A percentile compares a stretch with the other conserved stretches of the same genome.
Conservation (phyloP, 2,329 filamentous ascomycete genomes). For the Aspergillus tanneri region DNA sequence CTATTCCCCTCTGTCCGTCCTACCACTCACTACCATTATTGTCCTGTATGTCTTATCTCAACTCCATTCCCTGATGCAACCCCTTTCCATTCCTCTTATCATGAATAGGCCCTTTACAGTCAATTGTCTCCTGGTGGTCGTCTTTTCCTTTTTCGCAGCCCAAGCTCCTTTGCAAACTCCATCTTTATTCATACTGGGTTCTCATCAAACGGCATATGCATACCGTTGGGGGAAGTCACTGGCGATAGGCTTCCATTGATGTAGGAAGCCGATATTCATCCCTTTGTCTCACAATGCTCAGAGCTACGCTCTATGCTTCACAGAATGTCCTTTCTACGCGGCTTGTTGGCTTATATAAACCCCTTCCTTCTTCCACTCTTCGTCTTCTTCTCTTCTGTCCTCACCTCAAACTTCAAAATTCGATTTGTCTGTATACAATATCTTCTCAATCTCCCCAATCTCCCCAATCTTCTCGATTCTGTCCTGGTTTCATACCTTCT, state of each 20-base stretch:
- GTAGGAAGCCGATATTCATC: conserved; percentile 19
- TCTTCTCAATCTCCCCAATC: conserved; percentile 2
- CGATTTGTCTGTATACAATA: neutral
- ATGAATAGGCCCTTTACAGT: no score
- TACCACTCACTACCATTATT: neutral
- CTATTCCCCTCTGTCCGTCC: no score
- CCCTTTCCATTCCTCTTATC: neutral
- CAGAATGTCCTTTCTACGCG: conserved; percentile 2
- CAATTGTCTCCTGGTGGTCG: neutral
- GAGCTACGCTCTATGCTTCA: conserved; percentile 12
- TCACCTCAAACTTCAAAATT: neutral
- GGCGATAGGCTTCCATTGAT: conserved; percentile 10
- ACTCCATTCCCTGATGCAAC: neutral
- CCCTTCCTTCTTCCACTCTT: conserved; percentile 3
- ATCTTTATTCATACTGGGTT: conserved; percentile 12
- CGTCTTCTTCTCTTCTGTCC: conserved; percentile 3
- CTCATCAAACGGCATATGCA: conserved; percentile 15
- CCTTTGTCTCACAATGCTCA: conserved; percentile 12
- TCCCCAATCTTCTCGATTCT: neutral
- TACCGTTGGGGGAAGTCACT: conserved; percentile 17
- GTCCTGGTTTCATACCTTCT: neutral
- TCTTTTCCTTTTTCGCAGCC: neutral
- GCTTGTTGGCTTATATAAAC: conserved; percentile 13
- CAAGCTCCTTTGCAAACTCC: neutral
- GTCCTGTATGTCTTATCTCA: neutral